phyloP scores from a whole-genome alignment of 345 rosid genomes.

The Erysimum cheiranthoides region DNA sequence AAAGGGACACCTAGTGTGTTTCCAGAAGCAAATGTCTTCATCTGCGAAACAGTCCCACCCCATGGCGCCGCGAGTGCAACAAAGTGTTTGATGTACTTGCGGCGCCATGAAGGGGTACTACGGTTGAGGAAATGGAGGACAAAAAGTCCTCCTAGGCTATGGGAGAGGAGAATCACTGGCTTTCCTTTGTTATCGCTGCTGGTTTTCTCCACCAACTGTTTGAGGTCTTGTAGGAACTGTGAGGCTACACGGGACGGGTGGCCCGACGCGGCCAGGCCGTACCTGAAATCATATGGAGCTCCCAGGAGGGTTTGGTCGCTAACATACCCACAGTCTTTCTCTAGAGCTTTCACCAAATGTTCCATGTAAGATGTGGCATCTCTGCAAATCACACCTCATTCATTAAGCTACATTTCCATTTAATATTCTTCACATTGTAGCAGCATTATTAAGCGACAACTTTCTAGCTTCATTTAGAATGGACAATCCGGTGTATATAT shows the following conservation, averaged over 20 bases:
- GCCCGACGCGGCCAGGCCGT: conserved; percentile 74
- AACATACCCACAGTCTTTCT: conserved; percentile 58
- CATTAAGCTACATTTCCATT: not conserved
- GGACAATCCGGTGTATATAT: not conserved
- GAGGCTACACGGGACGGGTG: conserved; percentile 73
- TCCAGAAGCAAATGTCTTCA: conserved; percentile 81
- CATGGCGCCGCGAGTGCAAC: conserved; percentile 81
- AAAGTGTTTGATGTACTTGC: conserved; percentile 68
- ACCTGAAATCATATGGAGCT: conserved; percentile 92
- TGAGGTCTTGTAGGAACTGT: conserved; percentile 66
- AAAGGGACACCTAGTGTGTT: conserved; percentile 74
- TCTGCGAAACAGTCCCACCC: conserved; percentile 70
- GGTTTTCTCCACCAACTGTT: conserved; percentile 62
- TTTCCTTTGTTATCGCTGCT: conserved; percentile 64
- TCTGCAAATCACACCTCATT: conserved; percentile 22
- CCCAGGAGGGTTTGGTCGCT: conserved; percentile 67
- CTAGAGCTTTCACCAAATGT: conserved; percentile 64
- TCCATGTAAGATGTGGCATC: conserved; percentile 69
- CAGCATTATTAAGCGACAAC: conserved; percentile 4
- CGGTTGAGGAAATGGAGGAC: conserved; percentile 70
- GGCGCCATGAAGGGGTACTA: conserved; percentile 68
- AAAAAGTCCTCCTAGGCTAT: conserved; percentile 88
- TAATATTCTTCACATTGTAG: not conserved
- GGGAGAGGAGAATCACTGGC: conserved; percentile 75
- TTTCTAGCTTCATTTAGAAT: not conserved